These are phyloP conservation scores for Fusarium sp. DNA, from an alignment of 2,329 filamentous ascomycete species.

Conservation along the genomic window DNA sequence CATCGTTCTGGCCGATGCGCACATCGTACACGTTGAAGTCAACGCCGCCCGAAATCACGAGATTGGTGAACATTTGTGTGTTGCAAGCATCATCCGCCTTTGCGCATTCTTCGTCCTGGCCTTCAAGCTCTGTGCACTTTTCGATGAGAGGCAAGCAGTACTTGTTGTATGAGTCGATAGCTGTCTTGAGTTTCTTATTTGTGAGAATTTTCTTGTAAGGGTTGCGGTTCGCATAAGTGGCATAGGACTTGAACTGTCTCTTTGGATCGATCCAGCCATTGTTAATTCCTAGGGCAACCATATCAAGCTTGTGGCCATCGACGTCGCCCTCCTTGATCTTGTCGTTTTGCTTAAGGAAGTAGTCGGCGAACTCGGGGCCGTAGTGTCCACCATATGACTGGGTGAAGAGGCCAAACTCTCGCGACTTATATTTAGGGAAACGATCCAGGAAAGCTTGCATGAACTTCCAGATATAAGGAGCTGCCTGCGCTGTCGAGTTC, in stretches of 20 bases:
- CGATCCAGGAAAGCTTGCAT: slow-evolving; percentile 71
- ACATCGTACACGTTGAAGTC: slow-evolving; percentile 63
- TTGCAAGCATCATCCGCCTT: slow-evolving; percentile 46
- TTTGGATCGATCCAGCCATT: slow-evolving; percentile 67
- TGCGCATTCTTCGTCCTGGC: slow-evolving; percentile 47
- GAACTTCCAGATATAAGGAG: slow-evolving; percentile 63
- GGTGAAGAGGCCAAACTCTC: slow-evolving; percentile 67
- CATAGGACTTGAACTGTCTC: slow-evolving; percentile 52
- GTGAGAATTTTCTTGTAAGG: slow-evolving; percentile 50
- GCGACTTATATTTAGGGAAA: slow-evolving; percentile 72
- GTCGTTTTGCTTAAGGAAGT: slow-evolving; percentile 69
- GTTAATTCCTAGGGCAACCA: slow-evolving; percentile 68
- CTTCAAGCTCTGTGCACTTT: slow-evolving; percentile 42
- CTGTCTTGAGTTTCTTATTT: slow-evolving; percentile 23
- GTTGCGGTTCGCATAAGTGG: slow-evolving; percentile 51
- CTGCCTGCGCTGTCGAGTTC: slow-evolving; percentile 50
- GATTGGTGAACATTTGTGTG: slow-evolving; percentile 45
- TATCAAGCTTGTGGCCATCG: slow-evolving; percentile 57
- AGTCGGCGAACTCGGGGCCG: slow-evolving; percentile 66
- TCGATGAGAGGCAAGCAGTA: slow-evolving; percentile 42
- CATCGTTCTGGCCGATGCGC: slow-evolving; percentile 47
- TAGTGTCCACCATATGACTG: slow-evolving; percentile 71
- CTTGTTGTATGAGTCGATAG: slow-evolving; percentile 48
- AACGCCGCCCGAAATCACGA: slow-evolving; percentile 41
- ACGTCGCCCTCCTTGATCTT: slow-evolving; percentile 59